A percentile compares a stretch with the other conserved stretches of the same genome.
These are phyloP conservation scores for Solidago caesia DNA, from an alignment of 129 eudicot species.

Conservation along the genomic window DNA sequence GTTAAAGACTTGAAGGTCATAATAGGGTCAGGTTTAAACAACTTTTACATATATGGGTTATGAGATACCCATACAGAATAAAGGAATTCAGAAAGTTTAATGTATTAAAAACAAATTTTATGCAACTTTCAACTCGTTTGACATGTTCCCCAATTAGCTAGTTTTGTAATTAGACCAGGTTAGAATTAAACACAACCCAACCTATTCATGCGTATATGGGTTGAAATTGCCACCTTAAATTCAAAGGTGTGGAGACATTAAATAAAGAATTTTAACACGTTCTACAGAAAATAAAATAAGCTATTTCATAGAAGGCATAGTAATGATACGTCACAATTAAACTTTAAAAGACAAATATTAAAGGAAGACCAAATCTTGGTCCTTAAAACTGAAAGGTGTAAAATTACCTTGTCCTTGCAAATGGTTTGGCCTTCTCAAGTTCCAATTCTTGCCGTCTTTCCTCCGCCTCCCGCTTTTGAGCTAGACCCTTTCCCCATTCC, in stretches of 20 bases:
- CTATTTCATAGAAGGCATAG: neutral
- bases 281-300: slow-evolving; percentile 12
- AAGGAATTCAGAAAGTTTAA: neutral
- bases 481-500: slow-evolving; percentile 99
- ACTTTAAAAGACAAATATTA: neutral
- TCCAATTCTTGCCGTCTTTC: slow-evolving; percentile 68
- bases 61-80: neutral
- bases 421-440: slow-evolving; percentile 84
- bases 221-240: neutral
- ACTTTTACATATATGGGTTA: too few relatives aligned
- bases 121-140: neutral
- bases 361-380: neutral
- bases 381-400: neutral
- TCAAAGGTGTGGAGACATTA: neutral
- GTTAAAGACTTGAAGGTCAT: too few relatives aligned
- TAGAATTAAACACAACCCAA: neutral
- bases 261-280: neutral
- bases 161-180: neutral
- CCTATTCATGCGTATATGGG: neutral
- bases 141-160: neutral
- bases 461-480: slow-evolving; percentile 94
- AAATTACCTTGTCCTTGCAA: slow-evolving; percentile 90
- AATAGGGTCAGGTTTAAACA: too few relatives aligned
- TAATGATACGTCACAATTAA: neutral
- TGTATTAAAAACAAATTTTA: neutral